These are phyloP conservation scores for Amauroascus verrucosus DNA, from an alignment of 2,329 filamentous ascomycete genomes.

Conservation along the genomic window DNA sequence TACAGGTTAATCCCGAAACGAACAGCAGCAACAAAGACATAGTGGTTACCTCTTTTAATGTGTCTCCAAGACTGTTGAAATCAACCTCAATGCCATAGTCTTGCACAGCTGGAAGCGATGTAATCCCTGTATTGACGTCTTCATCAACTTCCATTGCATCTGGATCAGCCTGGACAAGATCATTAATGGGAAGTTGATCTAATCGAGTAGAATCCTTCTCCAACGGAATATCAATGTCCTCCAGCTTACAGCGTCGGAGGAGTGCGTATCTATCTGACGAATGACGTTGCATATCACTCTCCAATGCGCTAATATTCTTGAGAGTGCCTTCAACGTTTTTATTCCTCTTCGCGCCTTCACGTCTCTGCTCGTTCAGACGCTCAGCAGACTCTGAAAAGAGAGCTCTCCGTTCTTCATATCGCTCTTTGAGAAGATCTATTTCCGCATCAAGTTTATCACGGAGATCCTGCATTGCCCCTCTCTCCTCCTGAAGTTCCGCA, in stretches of 20 bases:
- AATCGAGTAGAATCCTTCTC: constrained; percentile 58
- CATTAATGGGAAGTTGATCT: constrained; percentile 78
- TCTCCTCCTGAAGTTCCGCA: constrained; percentile 58
- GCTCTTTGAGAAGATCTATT: constrained; percentile 63
- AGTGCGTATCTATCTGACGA: constrained; percentile 73
- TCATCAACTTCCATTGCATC: constrained; percentile 92
- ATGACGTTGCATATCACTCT: constrained; percentile 76
- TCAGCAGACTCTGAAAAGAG: constrained; percentile 60
- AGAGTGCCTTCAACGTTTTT: constrained; percentile 69
- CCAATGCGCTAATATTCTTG: constrained; percentile 66
- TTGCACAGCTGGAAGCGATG: constrained; percentile 57
- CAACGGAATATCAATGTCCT: constrained; percentile 81
- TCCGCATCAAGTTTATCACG: constrained; percentile 65
- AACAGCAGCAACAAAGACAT: not conserved
- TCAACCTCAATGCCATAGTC: constrained; percentile 88
- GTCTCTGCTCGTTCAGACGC: constrained; percentile 65
- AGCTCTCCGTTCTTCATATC: constrained; percentile 57
- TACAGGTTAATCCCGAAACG: constrained; percentile 23
- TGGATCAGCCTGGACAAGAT: constrained; percentile 60
- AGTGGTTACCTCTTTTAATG: constrained; percentile 60
- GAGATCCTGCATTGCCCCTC: constrained; percentile 61
- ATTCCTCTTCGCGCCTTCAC: constrained; percentile 71
- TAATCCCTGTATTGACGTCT: constrained; percentile 40
- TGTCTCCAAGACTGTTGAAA: constrained; percentile 70
- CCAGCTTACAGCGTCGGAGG: constrained; percentile 80